phyloP scores from a whole-genome alignment of 805 yeast genomes.

The Sugiyamaella americana region DNA sequence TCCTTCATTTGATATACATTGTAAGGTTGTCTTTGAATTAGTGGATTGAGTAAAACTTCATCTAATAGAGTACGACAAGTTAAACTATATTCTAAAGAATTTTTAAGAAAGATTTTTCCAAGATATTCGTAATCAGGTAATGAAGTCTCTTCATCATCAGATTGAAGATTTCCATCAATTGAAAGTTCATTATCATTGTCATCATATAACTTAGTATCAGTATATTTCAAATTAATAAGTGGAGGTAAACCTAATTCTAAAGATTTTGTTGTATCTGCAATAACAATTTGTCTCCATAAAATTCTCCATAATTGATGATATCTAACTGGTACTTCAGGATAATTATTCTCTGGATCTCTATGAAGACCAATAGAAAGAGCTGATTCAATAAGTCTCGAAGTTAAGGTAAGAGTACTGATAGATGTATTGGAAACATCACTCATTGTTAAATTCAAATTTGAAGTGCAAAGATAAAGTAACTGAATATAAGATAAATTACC shows the following conservation, averaged over 20 bases:
- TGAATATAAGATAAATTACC: slow-evolving; percentile 21
- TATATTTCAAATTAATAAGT: slow-evolving; percentile 13
- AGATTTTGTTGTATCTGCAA: slow-evolving; percentile 21
- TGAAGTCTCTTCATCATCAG: not conserved
- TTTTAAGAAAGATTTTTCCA: slow-evolving; percentile 2
- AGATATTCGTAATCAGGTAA: slow-evolving; percentile 4
- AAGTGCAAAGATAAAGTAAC: slow-evolving; percentile 18
- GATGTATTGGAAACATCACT: slow-evolving; percentile 15
- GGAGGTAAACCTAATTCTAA: slow-evolving; percentile 19
- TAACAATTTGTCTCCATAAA: slow-evolving; percentile 24
- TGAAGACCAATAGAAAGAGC: slow-evolving; percentile 26
- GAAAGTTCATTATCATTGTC: not conserved
- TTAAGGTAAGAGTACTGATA: slow-evolving; percentile 13
- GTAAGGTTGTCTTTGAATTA: no score
- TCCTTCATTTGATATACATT: no score
- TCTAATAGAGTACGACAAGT: slow-evolving; percentile 10
- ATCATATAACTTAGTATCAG: slow-evolving; percentile 11
- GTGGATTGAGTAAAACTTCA: slow-evolving; percentile 12
- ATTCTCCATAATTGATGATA: slow-evolving; percentile 20
- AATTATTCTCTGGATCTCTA: slow-evolving; percentile 23
- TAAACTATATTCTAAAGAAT: slow-evolving; percentile 10
- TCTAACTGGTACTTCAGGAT: slow-evolving; percentile 16
- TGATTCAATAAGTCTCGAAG: slow-evolving; percentile 22
- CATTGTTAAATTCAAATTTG: slow-evolving; percentile 10
- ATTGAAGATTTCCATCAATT: not conserved